Evolutionary conservation across 163 green algal genomes (phyloP), one percentile per base, ranked within the genome.

Genomic region (Chlorella variabilis): DNA sequence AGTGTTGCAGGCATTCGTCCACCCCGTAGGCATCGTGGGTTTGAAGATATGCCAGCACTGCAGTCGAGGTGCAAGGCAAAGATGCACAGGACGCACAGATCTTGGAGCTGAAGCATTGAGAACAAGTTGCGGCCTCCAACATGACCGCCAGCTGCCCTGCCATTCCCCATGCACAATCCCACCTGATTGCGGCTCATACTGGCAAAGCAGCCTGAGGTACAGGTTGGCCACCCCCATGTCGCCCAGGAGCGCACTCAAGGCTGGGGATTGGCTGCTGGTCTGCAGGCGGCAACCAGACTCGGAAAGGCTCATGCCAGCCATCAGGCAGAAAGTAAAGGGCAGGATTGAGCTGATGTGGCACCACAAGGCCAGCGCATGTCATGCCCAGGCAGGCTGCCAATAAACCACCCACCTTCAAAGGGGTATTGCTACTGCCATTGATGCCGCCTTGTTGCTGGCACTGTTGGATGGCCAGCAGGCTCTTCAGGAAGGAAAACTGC

Each of bases 21-120:
- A 90, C 78, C 3, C 84, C 76, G 70, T 93, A 92, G 6, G 78
- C 41, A 18, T 91, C 85, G 75, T 91, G 68, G 48, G 33, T 66
- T 75, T 94, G 85, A 62, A 98, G 88, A 84, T 97, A 98, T 6
- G 89, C 83, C 65, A 97, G 85, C 45, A 97, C 95, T 33, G 69
- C 79, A 56, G 33, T 36, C n/a, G 42, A 27, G 39, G 25, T 39
- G 25, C 13, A 2, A n/a, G n/a, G n/a, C n/a, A n/a, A n/a, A n/a
- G n/a, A n/a, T n/a, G n/a, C n/a, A n/a, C n/a, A n/a, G n/a, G n/a
- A n/a, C n/a, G n/a, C n/a, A n/a, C n/a, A n/a, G n/a, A n/a, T n/a
- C n/a, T n/a, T n/a, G n/a, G n/a, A n/a, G n/a, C n/a, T n/a, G n/a
- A n/a, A n/a, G n/a, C n/a, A n/a, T n/a, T n/a, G n/a, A n/a, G n/a